phyloP scores from a whole-genome alignment of 169 alveolate species.

The Plasmodium coatneyi region DNA sequence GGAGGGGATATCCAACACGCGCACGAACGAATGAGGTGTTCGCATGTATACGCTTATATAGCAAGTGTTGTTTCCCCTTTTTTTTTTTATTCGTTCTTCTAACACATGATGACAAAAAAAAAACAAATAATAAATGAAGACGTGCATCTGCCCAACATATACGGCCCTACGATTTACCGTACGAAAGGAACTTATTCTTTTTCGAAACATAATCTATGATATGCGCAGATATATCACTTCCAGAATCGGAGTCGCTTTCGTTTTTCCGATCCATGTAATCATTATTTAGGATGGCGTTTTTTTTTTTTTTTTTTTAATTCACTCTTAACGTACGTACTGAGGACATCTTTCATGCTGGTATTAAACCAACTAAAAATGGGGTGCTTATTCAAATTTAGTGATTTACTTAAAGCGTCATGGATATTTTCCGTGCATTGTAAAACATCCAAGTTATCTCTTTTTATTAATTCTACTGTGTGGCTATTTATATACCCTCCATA shows the following conservation, averaged over 20 bases:
- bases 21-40: background rate
- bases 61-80: background rate
- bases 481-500: constrained; percentile 71
- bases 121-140: background rate
- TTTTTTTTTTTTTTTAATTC: constrained; percentile 66
- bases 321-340: constrained; percentile 45
- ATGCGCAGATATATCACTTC: constrained; percentile 60
- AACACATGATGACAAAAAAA: background rate
- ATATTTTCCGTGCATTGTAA: constrained; percentile 25
- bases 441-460: constrained; percentile 25
- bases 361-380: constrained; percentile 65
- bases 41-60: background rate
- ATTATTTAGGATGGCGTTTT: background rate
- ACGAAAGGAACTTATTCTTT: constrained; percentile 14
- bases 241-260: constrained; percentile 62
- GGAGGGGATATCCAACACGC: background rate
- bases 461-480: constrained; percentile 30
- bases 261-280: constrained; percentile 23
- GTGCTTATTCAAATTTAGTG: constrained; percentile 47
- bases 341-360: constrained; percentile 60
- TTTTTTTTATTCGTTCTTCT: background rate
- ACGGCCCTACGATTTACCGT: background rate
- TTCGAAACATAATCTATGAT: constrained; percentile 41
- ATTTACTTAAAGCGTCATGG: constrained; percentile 44
- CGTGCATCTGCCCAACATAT: background rate